Evolutionary conservation across 2,329 filamentous ascomycete genomes (phyloP).

Genomic region (Didymella keratinophila): DNA sequence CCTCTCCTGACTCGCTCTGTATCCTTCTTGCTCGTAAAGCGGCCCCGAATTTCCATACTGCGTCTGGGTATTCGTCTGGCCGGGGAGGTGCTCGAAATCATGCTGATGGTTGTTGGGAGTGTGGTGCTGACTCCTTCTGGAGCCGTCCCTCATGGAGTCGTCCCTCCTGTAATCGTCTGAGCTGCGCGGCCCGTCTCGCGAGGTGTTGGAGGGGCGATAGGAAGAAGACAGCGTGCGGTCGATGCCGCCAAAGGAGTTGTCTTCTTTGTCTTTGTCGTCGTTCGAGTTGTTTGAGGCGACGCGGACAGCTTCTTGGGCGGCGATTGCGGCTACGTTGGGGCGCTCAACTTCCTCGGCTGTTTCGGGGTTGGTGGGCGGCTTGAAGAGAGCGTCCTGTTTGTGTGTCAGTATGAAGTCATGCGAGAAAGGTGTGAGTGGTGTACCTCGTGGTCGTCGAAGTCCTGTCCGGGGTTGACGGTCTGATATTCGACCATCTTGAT

Average conservation of each 20-base stretch:
- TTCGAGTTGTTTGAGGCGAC: background rate
- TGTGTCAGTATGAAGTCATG: background rate
- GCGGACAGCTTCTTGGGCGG: conserved; percentile 33
- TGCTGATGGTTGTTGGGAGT: background rate
- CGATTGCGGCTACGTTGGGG: conserved; percentile 43
- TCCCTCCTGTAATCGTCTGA: conserved; percentile 14
- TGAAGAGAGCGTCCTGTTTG: conserved; percentile 37
- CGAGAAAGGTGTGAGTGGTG: background rate
- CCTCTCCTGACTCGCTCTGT: conserved; percentile 4
- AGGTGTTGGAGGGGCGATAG: conserved; percentile 1
- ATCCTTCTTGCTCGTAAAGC: background rate
- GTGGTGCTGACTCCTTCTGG: no score
- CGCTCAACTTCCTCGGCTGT: conserved; percentile 39
- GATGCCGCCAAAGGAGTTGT: conserved; percentile 4
- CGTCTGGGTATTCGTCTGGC: conserved; percentile 8
- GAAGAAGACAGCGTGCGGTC: conserved; percentile 8
- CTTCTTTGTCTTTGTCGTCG: conserved; percentile 5
- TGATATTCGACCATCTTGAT: conserved; percentile 53
- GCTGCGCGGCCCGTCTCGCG: conserved; percentile 10
- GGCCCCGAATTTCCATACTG: background rate
- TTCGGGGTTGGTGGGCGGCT: conserved; percentile 38
- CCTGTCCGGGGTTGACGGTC: conserved; percentile 53
- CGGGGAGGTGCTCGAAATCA: conserved; percentile 4
- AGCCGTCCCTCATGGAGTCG: no score
- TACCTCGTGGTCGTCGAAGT: conserved; percentile 50